Evolutionary conservation across 108 stramenopile genomes (phyloP).

Genomic region (Mediolabrus comicus): DNA sequence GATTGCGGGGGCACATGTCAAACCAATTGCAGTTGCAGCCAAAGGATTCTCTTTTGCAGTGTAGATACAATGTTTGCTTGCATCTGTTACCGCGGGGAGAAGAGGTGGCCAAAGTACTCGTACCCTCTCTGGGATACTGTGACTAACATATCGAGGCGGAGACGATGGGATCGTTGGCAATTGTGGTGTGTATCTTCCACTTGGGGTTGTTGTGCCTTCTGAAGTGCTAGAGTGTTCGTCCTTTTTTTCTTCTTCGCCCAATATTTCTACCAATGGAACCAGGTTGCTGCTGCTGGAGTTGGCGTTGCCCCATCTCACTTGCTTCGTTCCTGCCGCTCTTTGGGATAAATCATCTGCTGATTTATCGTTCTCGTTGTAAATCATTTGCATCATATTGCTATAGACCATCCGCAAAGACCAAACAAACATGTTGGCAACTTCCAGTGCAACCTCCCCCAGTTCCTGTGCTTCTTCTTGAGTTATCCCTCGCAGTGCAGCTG

Average conservation of each 20-base stretch:
- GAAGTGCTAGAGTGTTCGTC: conserved; percentile 24
- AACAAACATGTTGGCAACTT: conserved; percentile 68
- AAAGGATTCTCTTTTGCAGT: conserved; percentile 58
- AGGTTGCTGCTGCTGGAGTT: neutral
- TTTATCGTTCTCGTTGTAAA: too few relatives aligned
- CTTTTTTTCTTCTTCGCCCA: conserved; percentile 50
- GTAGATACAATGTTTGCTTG: conserved; percentile 50
- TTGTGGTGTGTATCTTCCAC: conserved; percentile 16
- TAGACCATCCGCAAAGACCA: conserved; percentile 61
- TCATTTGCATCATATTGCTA: conserved; percentile 52
- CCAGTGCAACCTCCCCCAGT: conserved; percentile 78
- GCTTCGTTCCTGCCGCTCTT: neutral
- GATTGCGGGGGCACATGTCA: conserved; percentile 73
- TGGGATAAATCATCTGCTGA: neutral
- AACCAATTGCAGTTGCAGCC: conserved; percentile 61
- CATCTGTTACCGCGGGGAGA: conserved; percentile 56
- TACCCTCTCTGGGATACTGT: conserved; percentile 35
- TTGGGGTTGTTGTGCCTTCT: conserved; percentile 19
- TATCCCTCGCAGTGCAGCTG: conserved; percentile 62
- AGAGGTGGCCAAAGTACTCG: conserved; percentile 82
- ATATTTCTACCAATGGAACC: conserved; percentile 44
- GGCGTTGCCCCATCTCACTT: conserved; percentile 38
- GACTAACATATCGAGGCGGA: neutral
- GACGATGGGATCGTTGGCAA: conserved; percentile 34
- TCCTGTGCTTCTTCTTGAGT: conserved; percentile 75